Percentiles rank a stretch among this genome's conserved stretches.
phyloP scores from a whole-genome alignment of 1,284 basidiomycete species.

The Anthracocystis walkeri region DNA sequence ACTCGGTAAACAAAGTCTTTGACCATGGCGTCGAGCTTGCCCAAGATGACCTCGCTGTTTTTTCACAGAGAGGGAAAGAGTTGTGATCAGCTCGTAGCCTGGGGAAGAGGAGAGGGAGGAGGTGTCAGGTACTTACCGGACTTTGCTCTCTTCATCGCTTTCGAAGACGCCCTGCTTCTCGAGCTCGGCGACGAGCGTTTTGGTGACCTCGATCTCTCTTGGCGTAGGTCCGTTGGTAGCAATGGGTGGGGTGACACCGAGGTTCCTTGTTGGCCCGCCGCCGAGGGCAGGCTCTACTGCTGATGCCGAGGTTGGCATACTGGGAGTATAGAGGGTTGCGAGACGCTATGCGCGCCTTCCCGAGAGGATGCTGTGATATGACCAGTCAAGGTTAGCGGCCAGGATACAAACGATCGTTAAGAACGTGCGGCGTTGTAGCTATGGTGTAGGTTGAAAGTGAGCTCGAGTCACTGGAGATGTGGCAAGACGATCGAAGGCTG shows the following conservation, averaged over 20 bases:
- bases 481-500: neutral
- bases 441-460: neutral
- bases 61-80: neutral
- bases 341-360: conserved; percentile 11
- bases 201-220: conserved; percentile 74
- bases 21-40: conserved; percentile 87
- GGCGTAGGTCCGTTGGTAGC: conserved; percentile 72
- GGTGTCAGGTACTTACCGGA: conserved; percentile 77
- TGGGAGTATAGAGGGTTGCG: conserved; percentile 1
- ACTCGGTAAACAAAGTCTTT: conserved; percentile 93
- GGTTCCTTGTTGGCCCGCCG: conserved; percentile 43
- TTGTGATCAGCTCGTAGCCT: neutral
- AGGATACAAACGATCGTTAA: neutral
- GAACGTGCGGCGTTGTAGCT: neutral
- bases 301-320: conserved; percentile 47
- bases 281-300: conserved; percentile 50
- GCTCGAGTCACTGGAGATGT: neutral
- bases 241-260: conserved; percentile 85
- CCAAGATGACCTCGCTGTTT: conserved; percentile 88
- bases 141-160: conserved; percentile 86
- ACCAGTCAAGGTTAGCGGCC: neutral
- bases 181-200: conserved; percentile 88
- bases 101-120: neutral
- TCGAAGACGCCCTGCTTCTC: conserved; percentile 89
- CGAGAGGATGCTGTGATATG: neutral